Evolutionary conservation across 306 rosid species (phyloP), one percentile per base, ranked within the genome.

Genomic region (Vachellia pachyceras): DNA sequence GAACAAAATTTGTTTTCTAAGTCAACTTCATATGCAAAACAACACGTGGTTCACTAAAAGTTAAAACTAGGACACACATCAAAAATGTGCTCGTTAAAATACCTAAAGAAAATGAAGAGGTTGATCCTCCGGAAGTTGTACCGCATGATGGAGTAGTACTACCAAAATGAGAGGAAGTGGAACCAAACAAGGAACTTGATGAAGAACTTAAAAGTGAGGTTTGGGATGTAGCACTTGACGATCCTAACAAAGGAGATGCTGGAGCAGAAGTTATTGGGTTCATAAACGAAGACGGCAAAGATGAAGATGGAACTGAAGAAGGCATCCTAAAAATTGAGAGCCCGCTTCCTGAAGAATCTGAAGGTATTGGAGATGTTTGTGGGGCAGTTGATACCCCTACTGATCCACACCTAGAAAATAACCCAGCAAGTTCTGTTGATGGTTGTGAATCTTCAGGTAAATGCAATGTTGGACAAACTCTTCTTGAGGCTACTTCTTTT

Each of bases 401-500:
- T 73, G 77, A 82, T 45, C 90, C 98, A 39, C 93, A 88, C 86
- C 90, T 88, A 55, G 91, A 33, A 87, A 89, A 81, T 82, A 90
- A 85, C 77, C 94, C 97, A 70, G 97, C 91, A 83, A 86, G 91
- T 89, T 91, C 95, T 12, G 89, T 91, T 81, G 97, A 89, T 74
- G 97, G 98, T 81, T 89, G 94, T 77, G 91, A 80, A 83, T 77
- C 90, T 81, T 91, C 87, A 52, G 94, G 93, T 85, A 89, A 91
- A 29, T 29, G 33, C 33, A 29, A 29, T 29, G 33, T 29, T 29
- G 33, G 33, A 29, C 33, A 29, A 55, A 80, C 91, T 85, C 97
- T 86, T 89, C 90, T 93, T 50, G 97, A 90, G 76, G 98, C 93
- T 40, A 94, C 93, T 82, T 93, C 96, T 83, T 86, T 92, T 84